Conservation (phyloP, 768 basidiomycete genomes). For the Neoboletus brunneissimus region DNA sequence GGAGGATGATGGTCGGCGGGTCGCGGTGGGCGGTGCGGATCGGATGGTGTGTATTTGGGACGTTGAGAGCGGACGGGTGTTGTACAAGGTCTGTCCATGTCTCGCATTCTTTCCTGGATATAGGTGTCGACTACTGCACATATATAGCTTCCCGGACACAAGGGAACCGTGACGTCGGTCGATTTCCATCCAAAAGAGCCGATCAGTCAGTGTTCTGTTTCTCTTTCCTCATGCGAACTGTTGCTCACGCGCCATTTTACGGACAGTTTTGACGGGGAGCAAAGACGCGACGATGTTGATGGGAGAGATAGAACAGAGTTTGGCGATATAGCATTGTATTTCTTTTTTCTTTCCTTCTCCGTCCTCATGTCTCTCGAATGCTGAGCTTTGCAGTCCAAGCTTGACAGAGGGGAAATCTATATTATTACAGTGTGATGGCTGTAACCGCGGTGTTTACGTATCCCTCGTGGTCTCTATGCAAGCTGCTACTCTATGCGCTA, state of each 20-base stretch:
- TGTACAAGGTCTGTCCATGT: conserved; percentile 65
- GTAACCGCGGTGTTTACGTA: background rate
- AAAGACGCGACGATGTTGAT: conserved; percentile 92
- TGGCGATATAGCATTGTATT: conserved; percentile 37
- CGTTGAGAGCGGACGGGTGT: conserved; percentile 67
- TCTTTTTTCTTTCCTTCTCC: background rate
- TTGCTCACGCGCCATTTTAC: conserved; percentile 2
- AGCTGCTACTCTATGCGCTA: conserved; percentile 24
- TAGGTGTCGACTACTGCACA: background rate
- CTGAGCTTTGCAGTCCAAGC: background rate
- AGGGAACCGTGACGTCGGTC: conserved; percentile 92
- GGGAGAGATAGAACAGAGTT: conserved; percentile 80
- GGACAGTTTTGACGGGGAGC: conserved; percentile 81
- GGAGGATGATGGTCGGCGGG: conserved; percentile 76
- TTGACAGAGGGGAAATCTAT: background rate
- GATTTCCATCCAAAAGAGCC: conserved; percentile 97
- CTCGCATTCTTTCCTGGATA: background rate
- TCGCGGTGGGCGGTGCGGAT: conserved; percentile 88
- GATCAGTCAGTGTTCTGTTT: conserved; percentile 60
- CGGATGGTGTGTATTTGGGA: conserved; percentile 87
- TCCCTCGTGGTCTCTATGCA: conserved; percentile 18
- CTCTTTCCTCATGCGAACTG: background rate
- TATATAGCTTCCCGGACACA: conserved; percentile 85
- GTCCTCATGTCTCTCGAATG: background rate
- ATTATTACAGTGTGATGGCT: background rate